Evolutionary conservation across 192 early-diverging fungal species (phyloP).

Genomic region (Coemansia sp.): DNA sequence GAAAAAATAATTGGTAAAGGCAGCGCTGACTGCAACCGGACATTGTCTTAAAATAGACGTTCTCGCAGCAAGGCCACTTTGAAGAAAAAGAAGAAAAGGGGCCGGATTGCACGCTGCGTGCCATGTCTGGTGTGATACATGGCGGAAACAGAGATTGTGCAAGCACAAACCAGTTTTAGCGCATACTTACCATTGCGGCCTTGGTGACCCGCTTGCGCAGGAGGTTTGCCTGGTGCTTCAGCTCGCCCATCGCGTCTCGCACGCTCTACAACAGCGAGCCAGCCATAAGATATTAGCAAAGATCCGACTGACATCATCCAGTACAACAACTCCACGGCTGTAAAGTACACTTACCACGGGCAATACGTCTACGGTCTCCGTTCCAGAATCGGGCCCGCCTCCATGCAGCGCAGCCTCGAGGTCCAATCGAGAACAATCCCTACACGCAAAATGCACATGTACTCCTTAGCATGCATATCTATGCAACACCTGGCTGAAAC

Average conservation of each 20-base stretch:
- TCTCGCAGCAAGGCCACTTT: not conserved
- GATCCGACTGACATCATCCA: not conserved
- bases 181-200: constrained; percentile 48
- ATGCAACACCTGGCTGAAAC: not conserved
- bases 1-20: not conserved
- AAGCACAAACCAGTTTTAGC: not conserved
- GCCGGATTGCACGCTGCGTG: not conserved
- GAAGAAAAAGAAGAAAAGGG: not conserved
- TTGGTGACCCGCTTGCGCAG: constrained; percentile 51
- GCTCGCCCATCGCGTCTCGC: constrained; percentile 37
- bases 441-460: constrained; percentile 13
- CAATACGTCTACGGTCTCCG: constrained; percentile 34
- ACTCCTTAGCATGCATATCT: not conserved
- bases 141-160: not conserved
- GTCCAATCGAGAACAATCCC: constrained; percentile 25
- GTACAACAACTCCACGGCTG: not conserved
- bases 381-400: constrained; percentile 28
- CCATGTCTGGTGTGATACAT: not conserved
- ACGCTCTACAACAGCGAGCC: constrained; percentile 19
- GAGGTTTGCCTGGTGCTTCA: constrained; percentile 43
- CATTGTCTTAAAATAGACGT: not conserved
- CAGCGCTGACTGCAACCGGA: not conserved
- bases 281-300: not conserved
- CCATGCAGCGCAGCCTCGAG: constrained; percentile 40
- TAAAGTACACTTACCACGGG: constrained; percentile 27